These are phyloP conservation scores for Pythium graminicola DNA, from an alignment of 352 stramenopile genomes.

Conservation along the genomic window DNA sequence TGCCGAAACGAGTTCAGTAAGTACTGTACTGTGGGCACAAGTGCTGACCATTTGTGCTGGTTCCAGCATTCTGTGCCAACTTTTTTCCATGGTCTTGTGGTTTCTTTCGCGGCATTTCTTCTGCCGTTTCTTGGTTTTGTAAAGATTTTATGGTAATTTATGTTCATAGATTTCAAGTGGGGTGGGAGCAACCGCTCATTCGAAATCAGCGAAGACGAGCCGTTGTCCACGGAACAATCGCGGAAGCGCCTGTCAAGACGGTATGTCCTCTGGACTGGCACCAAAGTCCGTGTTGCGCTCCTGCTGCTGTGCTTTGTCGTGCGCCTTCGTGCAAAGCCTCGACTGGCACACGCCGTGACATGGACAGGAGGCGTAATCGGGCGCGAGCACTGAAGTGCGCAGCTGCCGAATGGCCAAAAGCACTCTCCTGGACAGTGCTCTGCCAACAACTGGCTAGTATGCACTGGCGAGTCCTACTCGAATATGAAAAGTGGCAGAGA, in stretches of 20 bases:
- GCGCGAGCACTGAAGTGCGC: constrained; percentile 8
- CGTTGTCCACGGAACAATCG: constrained; percentile 16
- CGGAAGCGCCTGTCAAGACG: constrained; percentile 18
- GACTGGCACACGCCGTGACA: not conserved
- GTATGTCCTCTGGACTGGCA: constrained; percentile 5
- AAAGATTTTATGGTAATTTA: not conserved
- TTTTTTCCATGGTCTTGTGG: constrained; percentile 7
- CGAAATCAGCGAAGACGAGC: constrained; percentile 11
- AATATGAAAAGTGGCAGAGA: not conserved
- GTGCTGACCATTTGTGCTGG: too few relatives aligned
- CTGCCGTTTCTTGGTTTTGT: not conserved
- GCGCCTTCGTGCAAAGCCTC: not conserved
- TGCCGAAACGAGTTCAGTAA: constrained; percentile 11
- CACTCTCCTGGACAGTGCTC: constrained; percentile 1
- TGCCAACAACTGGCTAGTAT: not conserved
- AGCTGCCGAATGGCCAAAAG: constrained; percentile 7
- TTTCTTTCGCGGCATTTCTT: constrained; percentile 1
- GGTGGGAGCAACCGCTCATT: constrained; percentile 10
- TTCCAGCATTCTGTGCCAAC: constrained; percentile 3
- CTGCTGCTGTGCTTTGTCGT: too few relatives aligned
- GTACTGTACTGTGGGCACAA: too few relatives aligned
- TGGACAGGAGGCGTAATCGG: not conserved
- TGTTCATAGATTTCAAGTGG: constrained; percentile 5
- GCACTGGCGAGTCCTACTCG: not conserved
- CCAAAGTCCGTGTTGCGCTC: not conserved